Evolutionary conservation across 257 asterid species (phyloP).

Genomic region (Plantago major): DNA sequence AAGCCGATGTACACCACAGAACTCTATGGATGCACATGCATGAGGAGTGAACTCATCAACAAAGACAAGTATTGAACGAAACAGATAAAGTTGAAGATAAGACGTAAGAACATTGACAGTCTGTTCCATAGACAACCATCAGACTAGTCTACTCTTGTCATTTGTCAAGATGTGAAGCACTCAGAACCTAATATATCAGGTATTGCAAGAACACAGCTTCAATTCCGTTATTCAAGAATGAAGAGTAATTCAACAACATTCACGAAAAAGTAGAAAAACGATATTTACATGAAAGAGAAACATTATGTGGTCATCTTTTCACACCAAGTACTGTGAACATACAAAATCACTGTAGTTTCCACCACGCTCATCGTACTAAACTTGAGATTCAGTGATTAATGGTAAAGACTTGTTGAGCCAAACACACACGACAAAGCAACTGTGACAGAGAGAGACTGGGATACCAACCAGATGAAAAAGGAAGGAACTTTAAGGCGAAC

Average conservation of each 20-base stretch:
- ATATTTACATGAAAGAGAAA: constrained; percentile 17
- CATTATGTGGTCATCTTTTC: constrained; percentile 13
- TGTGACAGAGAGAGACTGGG: background rate
- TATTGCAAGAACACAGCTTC: no score
- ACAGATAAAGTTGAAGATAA: no score
- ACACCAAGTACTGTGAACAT: constrained; percentile 17
- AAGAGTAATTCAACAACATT: background rate
- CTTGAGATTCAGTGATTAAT: constrained; percentile 1
- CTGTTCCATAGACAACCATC: no score
- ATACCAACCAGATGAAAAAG: constrained; percentile 12
- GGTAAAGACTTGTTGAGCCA: constrained; percentile 18
- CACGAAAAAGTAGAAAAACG: background rate
- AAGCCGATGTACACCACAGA: no score
- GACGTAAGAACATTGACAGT: no score
- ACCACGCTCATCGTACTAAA: constrained; percentile 14
- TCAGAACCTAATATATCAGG: no score
- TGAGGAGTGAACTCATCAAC: no score
- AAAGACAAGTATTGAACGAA: no score
- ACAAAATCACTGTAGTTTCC: constrained; percentile 17
- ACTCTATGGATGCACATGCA: no score
- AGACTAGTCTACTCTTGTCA: no score
- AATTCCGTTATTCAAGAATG: no score
- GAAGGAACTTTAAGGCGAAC: constrained; percentile 1
- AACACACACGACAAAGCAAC: constrained; percentile 14
- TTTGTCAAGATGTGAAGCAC: no score